These are phyloP conservation scores for Colletotrichum melonis DNA, from an alignment of 2,329 filamentous ascomycete species.

Conservation along the genomic window DNA sequence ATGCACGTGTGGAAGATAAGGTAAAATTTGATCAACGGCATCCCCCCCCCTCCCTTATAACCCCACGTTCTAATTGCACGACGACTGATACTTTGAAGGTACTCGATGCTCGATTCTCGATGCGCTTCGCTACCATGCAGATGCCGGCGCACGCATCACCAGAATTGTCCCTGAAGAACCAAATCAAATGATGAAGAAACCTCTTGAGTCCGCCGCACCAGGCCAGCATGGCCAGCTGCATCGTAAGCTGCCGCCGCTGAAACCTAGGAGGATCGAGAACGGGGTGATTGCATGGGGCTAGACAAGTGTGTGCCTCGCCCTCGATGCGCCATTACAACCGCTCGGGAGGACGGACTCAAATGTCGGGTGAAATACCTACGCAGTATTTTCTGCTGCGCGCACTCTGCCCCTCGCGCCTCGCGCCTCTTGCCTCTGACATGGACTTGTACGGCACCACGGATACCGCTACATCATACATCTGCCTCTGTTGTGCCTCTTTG, in stretches of 20 bases:
- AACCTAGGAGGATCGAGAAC: conserved; percentile 22
- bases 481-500: not conserved
- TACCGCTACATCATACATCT: not conserved
- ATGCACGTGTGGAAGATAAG: not conserved
- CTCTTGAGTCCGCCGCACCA: not conserved
- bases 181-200: not conserved
- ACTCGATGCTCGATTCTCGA: not conserved
- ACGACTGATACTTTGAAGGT: not conserved
- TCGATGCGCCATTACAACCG: not conserved
- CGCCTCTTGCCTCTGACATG: not conserved
- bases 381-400: not conserved
- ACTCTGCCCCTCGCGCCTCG: not conserved
- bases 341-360: conserved; percentile 5
- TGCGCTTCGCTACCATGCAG: not conserved
- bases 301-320: conserved; percentile 21
- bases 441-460: not conserved
- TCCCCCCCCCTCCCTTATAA: no score
- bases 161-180: not conserved
- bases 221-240: conserved; percentile 13
- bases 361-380: not conserved
- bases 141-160: not conserved
- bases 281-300: conserved; percentile 32
- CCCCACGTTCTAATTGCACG: not conserved
- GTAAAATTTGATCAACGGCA: not conserved
- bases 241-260: conserved; percentile 31